Evolutionary conservation across 2,329 filamentous ascomycete species (phyloP).

Genomic region (Microdochium nivale): DNA sequence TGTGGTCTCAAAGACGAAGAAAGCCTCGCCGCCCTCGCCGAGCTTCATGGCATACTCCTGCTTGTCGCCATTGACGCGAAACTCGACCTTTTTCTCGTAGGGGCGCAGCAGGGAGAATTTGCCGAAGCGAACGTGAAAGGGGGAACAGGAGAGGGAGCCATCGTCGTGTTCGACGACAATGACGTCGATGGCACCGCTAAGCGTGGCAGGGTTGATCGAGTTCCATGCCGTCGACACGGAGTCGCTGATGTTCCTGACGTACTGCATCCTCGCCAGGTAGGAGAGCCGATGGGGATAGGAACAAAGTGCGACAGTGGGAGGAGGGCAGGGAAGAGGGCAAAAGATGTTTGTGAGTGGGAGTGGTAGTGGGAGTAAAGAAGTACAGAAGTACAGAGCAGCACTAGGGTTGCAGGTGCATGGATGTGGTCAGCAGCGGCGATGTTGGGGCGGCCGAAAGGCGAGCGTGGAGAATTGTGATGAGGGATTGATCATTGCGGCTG

Average conservation of each 20-base stretch:
- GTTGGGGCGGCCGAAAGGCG: neutral
- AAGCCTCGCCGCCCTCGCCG: conserved; percentile 93
- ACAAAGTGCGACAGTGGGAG: neutral
- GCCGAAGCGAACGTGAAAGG: conserved; percentile 97
- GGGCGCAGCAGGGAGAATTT: conserved; percentile 95
- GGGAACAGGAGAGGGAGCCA: conserved; percentile 81
- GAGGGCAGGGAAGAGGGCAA: neutral
- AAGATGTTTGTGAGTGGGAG: neutral
- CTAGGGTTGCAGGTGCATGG: neutral
- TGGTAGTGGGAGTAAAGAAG: neutral
- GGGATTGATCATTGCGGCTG: neutral
- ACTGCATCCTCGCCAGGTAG: conserved; percentile 61
- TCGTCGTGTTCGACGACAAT: conserved; percentile 97
- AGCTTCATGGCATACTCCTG: conserved; percentile 97
- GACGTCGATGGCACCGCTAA: conserved; percentile 97
- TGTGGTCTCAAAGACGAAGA: conserved; percentile 96
- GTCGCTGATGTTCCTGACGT: conserved; percentile 90
- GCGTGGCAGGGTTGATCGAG: conserved; percentile 94
- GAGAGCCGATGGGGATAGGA: neutral
- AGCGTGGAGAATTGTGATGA: neutral
- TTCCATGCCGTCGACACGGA: conserved; percentile 99
- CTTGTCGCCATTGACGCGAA: conserved; percentile 85
- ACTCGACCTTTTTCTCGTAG: conserved; percentile 98
- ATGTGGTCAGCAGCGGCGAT: neutral
- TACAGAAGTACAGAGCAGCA: too few species aligned